A percentile compares a stretch with the other conserved stretches of the same genome.
Evolutionary conservation across 345 rosid genomes (phyloP).

Genomic region (Murraya koenigii): DNA sequence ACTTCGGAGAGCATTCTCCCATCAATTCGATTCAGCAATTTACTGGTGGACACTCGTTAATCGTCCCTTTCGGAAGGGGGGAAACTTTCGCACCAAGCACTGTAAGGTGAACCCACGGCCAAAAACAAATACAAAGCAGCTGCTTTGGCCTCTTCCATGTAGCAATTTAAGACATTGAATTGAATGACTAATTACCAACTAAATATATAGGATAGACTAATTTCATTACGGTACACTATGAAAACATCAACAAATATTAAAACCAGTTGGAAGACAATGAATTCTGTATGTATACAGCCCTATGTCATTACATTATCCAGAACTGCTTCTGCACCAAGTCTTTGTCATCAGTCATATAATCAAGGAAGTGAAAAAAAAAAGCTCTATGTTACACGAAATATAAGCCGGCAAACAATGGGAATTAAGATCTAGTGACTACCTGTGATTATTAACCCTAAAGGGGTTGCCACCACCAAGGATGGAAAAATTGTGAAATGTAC

Average conservation of each 20-base stretch:
- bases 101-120: background rate
- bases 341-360: background rate
- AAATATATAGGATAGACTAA: background rate
- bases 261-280: background rate
- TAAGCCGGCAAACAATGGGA: slow-evolving; percentile 11
- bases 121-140: background rate
- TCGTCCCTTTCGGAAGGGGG: background rate
- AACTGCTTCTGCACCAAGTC: background rate
- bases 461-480: background rate
- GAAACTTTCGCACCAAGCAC: background rate
- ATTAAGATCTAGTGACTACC: slow-evolving; percentile 3
- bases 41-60: background rate
- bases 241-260: background rate
- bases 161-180: background rate
- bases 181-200: background rate
- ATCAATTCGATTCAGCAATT: background rate
- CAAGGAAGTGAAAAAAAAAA: background rate
- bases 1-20: background rate
- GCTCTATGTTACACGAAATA: background rate
- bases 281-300: slow-evolving; percentile 1
- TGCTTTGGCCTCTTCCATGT: background rate
- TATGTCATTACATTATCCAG: slow-evolving; percentile 8
- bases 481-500: slow-evolving; percentile 40
- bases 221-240: background rate
- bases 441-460: slow-evolving; percentile 11